phyloP scores from a whole-genome alignment of 2,329 filamentous ascomycete species.

The Monilinia aucupariae region DNA sequence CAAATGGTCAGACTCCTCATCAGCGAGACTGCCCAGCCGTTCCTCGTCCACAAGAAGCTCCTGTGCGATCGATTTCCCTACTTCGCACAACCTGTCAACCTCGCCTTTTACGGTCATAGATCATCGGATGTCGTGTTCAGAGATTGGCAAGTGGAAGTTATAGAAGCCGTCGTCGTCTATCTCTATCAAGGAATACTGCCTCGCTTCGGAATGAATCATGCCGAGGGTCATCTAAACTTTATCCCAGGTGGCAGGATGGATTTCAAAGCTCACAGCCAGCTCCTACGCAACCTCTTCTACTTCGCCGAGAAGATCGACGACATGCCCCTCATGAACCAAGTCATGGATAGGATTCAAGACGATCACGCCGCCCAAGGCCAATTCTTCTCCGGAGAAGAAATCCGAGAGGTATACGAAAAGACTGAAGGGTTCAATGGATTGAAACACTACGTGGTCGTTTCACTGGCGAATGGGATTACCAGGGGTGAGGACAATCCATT shows the following conservation, averaged over 20 bases:
- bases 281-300: background rate
- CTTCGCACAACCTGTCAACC: no score
- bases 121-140: background rate
- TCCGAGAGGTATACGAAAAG: background rate
- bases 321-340: background rate
- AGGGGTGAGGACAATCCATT: background rate
- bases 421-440: background rate
- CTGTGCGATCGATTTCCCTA: background rate
- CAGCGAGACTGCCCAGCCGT: background rate
- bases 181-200: background rate
- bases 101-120: no score
- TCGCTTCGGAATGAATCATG: background rate
- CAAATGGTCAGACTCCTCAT: background rate
- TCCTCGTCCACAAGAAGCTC: background rate
- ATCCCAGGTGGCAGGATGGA: background rate
- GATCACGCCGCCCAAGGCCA: background rate
- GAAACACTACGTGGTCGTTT: background rate
- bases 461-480: no score
- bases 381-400: background rate
- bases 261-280: background rate
- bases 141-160: no score
- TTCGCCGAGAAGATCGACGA: background rate
- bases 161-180: background rate
- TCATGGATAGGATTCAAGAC: background rate
- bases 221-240: no score